These are phyloP conservation scores for Sarcodon aspratus DNA, from an alignment of 768 basidiomycete species.

Conservation along the genomic window DNA sequence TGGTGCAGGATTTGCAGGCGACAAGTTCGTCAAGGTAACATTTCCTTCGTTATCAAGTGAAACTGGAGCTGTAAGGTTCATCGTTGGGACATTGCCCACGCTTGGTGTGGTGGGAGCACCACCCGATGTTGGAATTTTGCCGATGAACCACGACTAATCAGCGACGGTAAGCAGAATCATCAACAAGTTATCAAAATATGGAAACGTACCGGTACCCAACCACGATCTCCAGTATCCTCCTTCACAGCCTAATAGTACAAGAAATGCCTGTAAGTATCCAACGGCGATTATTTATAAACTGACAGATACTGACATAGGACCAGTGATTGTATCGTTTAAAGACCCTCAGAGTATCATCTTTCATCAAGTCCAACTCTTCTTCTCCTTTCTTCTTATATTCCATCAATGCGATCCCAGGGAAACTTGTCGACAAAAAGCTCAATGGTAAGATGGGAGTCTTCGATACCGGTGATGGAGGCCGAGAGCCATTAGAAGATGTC, in stretches of 20 bases:
- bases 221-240: slow-evolving; percentile 85
- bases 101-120: slow-evolving; percentile 32
- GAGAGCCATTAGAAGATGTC: slow-evolving; percentile 17
- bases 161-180: slow-evolving; percentile 4
- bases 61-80: slow-evolving; percentile 9
- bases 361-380: slow-evolving; percentile 81
- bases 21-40: slow-evolving; percentile 21
- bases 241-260: slow-evolving; percentile 63
- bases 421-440: slow-evolving; percentile 94
- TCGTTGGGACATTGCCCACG: slow-evolving; percentile 29
- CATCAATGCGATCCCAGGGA: slow-evolving; percentile 94
- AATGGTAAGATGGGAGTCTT: slow-evolving; percentile 81
- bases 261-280: slow-evolving; percentile 4
- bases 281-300: slow-evolving; percentile 4
- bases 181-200: background rate
- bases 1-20: slow-evolving; percentile 26
- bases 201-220: slow-evolving; percentile 81
- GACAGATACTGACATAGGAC: slow-evolving; percentile 59
- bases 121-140: slow-evolving; percentile 51
- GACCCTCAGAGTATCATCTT: slow-evolving; percentile 82
- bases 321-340: slow-evolving; percentile 99
- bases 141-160: slow-evolving; percentile 84
- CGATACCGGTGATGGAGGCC: slow-evolving; percentile 19
- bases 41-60: slow-evolving; percentile 8
- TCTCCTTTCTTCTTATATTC: slow-evolving; percentile 91